Conservation (phyloP, 164 flowering plant species). For the Stephania japonica region DNA sequence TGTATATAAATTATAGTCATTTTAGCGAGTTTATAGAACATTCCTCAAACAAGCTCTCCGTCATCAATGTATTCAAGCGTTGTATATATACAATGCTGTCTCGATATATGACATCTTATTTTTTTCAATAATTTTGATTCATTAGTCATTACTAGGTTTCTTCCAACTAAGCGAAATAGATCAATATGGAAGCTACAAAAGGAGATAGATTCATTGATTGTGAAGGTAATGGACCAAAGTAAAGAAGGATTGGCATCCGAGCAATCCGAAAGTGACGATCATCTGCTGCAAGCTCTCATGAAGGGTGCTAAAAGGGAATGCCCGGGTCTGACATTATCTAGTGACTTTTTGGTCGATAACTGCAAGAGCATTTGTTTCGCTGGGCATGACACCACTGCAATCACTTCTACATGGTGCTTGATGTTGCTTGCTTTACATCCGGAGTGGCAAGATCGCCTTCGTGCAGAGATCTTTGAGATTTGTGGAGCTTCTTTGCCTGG, state of each 20-base stretch:
- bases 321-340: constrained; percentile 9
- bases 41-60: no score
- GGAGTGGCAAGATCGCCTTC: constrained; percentile 10
- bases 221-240: constrained; percentile 32
- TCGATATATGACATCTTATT: no score
- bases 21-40: no score
- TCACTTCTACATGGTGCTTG: constrained; percentile 26
- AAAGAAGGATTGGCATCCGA: not conserved
- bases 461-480: constrained; percentile 9
- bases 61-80: no score
- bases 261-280: constrained; percentile 15
- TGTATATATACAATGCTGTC: no score
- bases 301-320: constrained; percentile 25
- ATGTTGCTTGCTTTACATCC: constrained; percentile 10
- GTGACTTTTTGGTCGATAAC: constrained; percentile 50
- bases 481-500: constrained; percentile 13
- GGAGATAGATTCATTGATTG: constrained; percentile 30
- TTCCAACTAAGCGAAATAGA: constrained; percentile 15
- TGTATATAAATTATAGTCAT: no score
- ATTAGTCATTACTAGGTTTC: not conserved
- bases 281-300: constrained; percentile 42
- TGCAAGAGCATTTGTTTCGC: constrained; percentile 50
- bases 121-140: no score
- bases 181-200: constrained; percentile 37
- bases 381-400: constrained; percentile 23